Evolutionary conservation across 164 flowering plant species (phyloP), one percentile per base, ranked within the genome.

Genomic region (Magnolia kwangsiensis): DNA sequence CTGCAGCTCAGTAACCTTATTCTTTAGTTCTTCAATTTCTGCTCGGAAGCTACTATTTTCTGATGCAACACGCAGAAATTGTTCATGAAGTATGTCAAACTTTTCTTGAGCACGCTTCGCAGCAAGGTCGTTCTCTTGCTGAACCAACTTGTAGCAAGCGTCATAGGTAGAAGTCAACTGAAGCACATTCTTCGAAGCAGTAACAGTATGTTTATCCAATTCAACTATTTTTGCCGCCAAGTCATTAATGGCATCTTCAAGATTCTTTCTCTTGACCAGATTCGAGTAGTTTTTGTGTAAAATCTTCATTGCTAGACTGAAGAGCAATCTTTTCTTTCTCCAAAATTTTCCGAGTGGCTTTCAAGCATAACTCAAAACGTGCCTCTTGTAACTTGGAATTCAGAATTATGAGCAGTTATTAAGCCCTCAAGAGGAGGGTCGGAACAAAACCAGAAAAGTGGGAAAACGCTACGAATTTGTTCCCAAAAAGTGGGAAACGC

Each of bases 261-360:
- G 91, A 67, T 72, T 72, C 75, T 82, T 86, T 58, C 83, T 91
- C 95, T 74, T 82, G 77, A 67, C 77, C 79, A 63, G 90, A 88
- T 45, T 68, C 65, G 24, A 80, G 83, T 75, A 92, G 74, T 73
- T 84, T 86, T 51, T 76, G 81, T n/a, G 86, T 79, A 74, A 83
- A 73, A 27, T 86, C 84, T 51, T 82, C 84, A 71, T 86, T 90
- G 77, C 78, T 85, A 37, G 79, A 72, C 74, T 85, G 85, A 76
- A 90, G 85, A 81, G 85, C 85, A 67, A 45, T 78, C 79, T 88
- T 92, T 78, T 92, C 95, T 74, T 79, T 89, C 83, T 92, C 92
- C 88, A 89, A 75, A 21, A 74, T 87, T 74, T 87, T 90, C 71
- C 81, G 80, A 67, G 83, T 75, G 71, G 71, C 70, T 63, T 73